Base-by-base conservation (phyloP, 805 yeast species). In the Kazachstania africana region DNA sequence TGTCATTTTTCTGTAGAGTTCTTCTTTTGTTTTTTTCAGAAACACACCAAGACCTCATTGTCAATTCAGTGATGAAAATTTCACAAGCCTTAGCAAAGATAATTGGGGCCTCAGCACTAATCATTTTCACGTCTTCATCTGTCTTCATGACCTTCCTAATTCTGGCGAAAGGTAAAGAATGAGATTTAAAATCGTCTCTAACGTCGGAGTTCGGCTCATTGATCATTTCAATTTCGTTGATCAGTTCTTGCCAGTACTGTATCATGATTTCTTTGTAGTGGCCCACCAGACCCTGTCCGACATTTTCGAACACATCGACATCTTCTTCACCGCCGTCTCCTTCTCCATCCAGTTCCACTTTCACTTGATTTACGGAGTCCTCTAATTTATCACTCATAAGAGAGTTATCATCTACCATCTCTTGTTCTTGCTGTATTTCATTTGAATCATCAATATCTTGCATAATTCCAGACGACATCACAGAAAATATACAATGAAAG, bases 1-100 rank as follows among this genome's bases (percentile, higher is more conserved):
- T 85, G 51, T 91, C 99, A 1, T 84, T 75, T 48, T 85, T 81
- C 55, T 91, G 99, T 36, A 91, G 62, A 4, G 99, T 91, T 38
- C 99, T 63, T 43, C 99, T 70, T 53, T 91, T 91, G 60, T 83
- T 83, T 48, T 84, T 95, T 56, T 91, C 97, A 3, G 97, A 95
- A 47, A 87, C 95, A 39, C 91, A 84, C 98, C 98, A 91, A 6
- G 98, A 96, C 36, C 99, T 68, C 95, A 91, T 87, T 10, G 99
- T 87, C 34, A 91, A 63, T 55, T 91, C 99, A 1, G 98, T 87
- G 44, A 91, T 88, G 58, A 91, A 91, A 22, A 91, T 77, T 53
- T 91, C 99, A 59, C 98, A 91, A 1, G 97, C 97, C 56, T 91
- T 91, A 28, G 98, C 97, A 62, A 91, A 91, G 37, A 91, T 59